phyloP scores from a whole-genome alignment of 2,329 filamentous ascomycete species.

The Aspergillus clavatus region DNA sequence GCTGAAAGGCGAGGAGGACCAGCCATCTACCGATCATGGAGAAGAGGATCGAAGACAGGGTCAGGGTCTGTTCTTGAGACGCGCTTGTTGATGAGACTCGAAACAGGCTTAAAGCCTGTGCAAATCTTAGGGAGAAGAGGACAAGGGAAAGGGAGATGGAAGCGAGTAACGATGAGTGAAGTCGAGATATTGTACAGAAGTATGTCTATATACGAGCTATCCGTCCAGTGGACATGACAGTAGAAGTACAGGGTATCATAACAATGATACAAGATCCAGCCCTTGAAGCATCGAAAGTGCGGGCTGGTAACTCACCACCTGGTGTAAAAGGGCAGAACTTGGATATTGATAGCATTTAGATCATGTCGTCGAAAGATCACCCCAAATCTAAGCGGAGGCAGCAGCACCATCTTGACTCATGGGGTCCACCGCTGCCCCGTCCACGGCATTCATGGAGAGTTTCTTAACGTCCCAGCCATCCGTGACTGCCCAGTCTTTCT shows the following conservation, averaged over 20 bases:
- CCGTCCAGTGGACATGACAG: conserved; percentile 13
- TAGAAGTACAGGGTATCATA: conserved; percentile 11
- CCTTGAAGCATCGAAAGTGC: too few relatives aligned
- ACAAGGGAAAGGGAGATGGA: conserved; percentile 6
- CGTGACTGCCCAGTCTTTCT: conserved; percentile 65
- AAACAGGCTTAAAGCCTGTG: conserved; percentile 4
- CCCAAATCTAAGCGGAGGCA: conserved; percentile 20
- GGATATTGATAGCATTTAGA: not conserved
- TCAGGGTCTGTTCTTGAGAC: conserved; percentile 47
- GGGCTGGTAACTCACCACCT: too few relatives aligned
- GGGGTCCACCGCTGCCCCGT: conserved; percentile 40
- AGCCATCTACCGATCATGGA: conserved; percentile 47
- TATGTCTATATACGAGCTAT: conserved; percentile 19
- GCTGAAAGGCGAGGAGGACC: conserved; percentile 33
- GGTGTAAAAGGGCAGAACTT: not conserved
- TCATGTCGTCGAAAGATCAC: not conserved
- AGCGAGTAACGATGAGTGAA: conserved; percentile 6
- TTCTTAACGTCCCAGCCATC: conserved; percentile 73
- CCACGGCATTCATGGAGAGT: conserved; percentile 54
- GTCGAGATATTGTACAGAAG: conserved; percentile 18
- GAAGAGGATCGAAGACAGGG: conserved; percentile 45
- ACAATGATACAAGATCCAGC: not conserved
- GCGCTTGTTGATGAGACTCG: conserved; percentile 10
- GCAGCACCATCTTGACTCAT: conserved; percentile 12
- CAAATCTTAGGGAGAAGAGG: not conserved